Percentiles rank a stretch among this genome's conserved stretches.
Evolutionary conservation across 192 early-diverging fungal species (phyloP).

Genomic region (Coemansia sp.): DNA sequence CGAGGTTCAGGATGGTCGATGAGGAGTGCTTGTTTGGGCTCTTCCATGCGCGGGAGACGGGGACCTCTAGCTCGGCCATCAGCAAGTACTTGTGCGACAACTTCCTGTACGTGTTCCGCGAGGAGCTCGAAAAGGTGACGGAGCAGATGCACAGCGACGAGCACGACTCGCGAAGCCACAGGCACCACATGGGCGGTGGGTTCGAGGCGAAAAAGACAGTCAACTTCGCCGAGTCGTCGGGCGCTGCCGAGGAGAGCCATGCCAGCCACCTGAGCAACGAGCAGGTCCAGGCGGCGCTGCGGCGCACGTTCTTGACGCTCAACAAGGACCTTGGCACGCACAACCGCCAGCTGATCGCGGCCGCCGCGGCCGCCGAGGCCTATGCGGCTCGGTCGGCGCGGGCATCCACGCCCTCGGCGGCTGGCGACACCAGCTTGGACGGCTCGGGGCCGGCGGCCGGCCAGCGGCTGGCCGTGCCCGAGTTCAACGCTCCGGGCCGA

Average conservation of each 20-base stretch:
- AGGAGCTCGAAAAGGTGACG: conserved; percentile 72
- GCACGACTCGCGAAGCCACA: conserved; percentile 11
- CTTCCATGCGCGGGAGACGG: conserved; percentile 72
- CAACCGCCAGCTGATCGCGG: conserved; percentile 51
- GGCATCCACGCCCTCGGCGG: conserved; percentile 4
- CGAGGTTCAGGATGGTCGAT: conserved; percentile 78
- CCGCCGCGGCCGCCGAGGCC: conserved; percentile 44
- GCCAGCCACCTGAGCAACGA: conserved; percentile 35
- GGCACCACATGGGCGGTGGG: not conserved
- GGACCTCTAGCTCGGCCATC: conserved; percentile 56
- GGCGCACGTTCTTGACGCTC: conserved; percentile 80
- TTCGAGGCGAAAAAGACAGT: conserved; percentile 36
- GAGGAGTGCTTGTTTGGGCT: conserved; percentile 89
- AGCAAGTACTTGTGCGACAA: conserved; percentile 72
- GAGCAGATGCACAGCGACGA: conserved; percentile 46
- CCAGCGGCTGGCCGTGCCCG: conserved; percentile 15
- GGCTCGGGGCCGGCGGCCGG: not conserved
- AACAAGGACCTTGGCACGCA: conserved; percentile 77
- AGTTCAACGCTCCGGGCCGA: conserved; percentile 29
- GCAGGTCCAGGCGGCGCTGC: conserved; percentile 64
- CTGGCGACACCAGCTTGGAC: conserved; percentile 7
- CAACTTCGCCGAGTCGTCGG: conserved; percentile 36
- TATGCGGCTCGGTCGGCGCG: conserved; percentile 40
- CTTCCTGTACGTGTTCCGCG: conserved; percentile 66
- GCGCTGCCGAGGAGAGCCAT: conserved; percentile 17